A percentile compares a stretch with the other conserved stretches of the same genome.
phyloP scores from a whole-genome alignment of 1,284 basidiomycete genomes.

The Rhodotorula sp. region DNA sequence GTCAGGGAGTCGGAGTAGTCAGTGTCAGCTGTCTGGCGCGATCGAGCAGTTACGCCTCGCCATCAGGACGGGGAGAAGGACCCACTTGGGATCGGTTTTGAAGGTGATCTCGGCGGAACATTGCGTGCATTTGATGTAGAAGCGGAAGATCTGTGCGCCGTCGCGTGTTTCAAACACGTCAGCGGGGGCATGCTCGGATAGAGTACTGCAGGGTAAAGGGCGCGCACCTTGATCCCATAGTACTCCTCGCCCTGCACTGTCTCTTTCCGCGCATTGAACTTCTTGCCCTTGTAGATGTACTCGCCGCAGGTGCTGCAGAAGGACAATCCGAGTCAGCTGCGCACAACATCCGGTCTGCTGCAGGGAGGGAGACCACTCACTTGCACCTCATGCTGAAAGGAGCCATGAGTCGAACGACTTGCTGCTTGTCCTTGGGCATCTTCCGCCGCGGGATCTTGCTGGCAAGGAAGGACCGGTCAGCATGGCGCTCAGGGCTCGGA shows the following conservation, averaged over 20 bases:
- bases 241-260: slow-evolving; percentile 96
- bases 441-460: slow-evolving; percentile 75
- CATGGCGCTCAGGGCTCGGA: background rate
- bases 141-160: slow-evolving; percentile 34
- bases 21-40: background rate
- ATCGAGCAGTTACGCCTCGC: background rate
- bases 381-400: slow-evolving; percentile 87
- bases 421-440: slow-evolving; percentile 72
- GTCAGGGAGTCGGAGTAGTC: background rate
- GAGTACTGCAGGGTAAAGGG: slow-evolving; percentile 6
- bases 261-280: slow-evolving; percentile 99
- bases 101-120: slow-evolving; percentile 99
- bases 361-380: slow-evolving; percentile 21
- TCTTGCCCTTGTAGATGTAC: slow-evolving; percentile 92
- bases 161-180: background rate
- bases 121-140: slow-evolving; percentile 64
- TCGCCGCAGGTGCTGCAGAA: slow-evolving; percentile 79
- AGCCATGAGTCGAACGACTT: slow-evolving; percentile 91
- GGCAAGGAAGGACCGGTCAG: too few relatives aligned
- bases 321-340: background rate
- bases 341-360: background rate
- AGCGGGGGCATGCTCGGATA: background rate
- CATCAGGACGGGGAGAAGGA: background rate
- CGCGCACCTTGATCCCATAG: slow-evolving; percentile 89
- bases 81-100: slow-evolving; percentile 92